A percentile compares a stretch with the other conserved stretches of the same genome.
Evolutionary conservation across 2,329 filamentous ascomycete genomes (phyloP).

Genomic region (Fusarium verticillioides): DNA sequence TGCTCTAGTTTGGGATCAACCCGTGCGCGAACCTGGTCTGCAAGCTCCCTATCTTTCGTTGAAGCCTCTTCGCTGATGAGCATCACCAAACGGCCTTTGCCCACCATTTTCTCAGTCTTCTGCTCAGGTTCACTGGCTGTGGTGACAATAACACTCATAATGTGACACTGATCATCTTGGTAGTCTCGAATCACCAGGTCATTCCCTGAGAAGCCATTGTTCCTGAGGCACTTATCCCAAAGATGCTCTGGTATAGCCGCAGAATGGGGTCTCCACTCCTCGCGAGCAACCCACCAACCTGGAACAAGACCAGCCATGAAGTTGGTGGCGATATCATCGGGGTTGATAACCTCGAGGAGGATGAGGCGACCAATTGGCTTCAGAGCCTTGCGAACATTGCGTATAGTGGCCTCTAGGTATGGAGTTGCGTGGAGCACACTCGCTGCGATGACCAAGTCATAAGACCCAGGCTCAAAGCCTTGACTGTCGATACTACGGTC

Average conservation of each 20-base stretch:
- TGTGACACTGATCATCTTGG: not conserved
- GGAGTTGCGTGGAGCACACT: constrained; percentile 47
- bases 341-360: constrained; percentile 37
- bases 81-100: rapidly evolving
- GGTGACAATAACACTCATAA: not conserved
- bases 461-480: constrained; percentile 24
- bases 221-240: not conserved
- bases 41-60: not conserved
- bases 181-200: not conserved
- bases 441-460: constrained; percentile 45
- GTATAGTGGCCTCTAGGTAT: constrained; percentile 39
- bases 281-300: constrained; percentile 50
- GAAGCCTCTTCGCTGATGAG: not conserved
- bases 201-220: constrained; percentile 3
- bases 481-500: constrained; percentile 11
- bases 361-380: constrained; percentile 47
- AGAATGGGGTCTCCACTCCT: not conserved
- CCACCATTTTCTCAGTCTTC: rapidly evolving
- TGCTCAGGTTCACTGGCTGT: not conserved
- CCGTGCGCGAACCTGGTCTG: rapidly evolving
- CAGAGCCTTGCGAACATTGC: constrained; percentile 32
- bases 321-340: constrained; percentile 8
- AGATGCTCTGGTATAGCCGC: constrained; percentile 1
- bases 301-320: constrained; percentile 41
- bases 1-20: rapidly evolving